Percentiles rank a stretch among this genome's conserved stretches.
phyloP scores from a whole-genome alignment of 345 rosid genomes.

The Heritiera littoralis region DNA sequence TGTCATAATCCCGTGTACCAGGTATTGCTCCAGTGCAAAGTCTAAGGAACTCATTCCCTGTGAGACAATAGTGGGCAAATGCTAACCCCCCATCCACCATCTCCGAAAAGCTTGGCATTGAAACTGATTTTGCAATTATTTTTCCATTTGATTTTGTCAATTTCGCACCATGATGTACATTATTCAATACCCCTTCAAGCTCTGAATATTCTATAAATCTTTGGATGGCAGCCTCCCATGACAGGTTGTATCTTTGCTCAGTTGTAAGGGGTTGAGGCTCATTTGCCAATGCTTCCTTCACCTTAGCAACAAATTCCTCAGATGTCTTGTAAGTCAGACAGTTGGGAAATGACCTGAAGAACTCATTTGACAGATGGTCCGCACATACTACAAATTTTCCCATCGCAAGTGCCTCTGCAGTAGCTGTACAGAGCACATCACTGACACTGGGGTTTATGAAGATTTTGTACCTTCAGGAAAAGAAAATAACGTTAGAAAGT shows the following conservation, averaged over 20 bases:
- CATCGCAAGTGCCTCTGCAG: conserved; percentile 99
- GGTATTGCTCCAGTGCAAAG: conserved; percentile 86
- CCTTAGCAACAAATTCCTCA: conserved; percentile 79
- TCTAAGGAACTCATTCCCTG: conserved; percentile 86
- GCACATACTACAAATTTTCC: conserved; percentile 96
- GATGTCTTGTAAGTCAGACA: conserved; percentile 88
- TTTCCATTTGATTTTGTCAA: conserved; percentile 29
- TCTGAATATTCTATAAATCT: conserved; percentile 87
- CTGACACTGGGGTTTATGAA: conserved; percentile 96
- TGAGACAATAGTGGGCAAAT: conserved; percentile 79
- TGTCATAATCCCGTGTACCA: conserved; percentile 70
- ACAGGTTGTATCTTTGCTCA: conserved; percentile 72
- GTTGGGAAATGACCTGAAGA: conserved; percentile 93
- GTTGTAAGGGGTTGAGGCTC: conserved; percentile 90
- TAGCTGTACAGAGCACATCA: conserved; percentile 97
- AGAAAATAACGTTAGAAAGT: conserved; percentile 6
- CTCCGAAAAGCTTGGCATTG: conserved; percentile 61
- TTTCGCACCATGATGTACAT: conserved; percentile 19
- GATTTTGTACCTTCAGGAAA: conserved; percentile 86
- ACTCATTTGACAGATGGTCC: conserved; percentile 96
- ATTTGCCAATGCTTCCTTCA: conserved; percentile 76
- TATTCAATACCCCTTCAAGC: conserved; percentile 58
- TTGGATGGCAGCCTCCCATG: conserved; percentile 98
- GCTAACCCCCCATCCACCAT: conserved; percentile 87
- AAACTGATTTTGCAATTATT: conserved; percentile 45